Base-by-base conservation (phyloP, 2,329 filamentous ascomycete genomes). In the Aspergillus neotritici region DNA sequence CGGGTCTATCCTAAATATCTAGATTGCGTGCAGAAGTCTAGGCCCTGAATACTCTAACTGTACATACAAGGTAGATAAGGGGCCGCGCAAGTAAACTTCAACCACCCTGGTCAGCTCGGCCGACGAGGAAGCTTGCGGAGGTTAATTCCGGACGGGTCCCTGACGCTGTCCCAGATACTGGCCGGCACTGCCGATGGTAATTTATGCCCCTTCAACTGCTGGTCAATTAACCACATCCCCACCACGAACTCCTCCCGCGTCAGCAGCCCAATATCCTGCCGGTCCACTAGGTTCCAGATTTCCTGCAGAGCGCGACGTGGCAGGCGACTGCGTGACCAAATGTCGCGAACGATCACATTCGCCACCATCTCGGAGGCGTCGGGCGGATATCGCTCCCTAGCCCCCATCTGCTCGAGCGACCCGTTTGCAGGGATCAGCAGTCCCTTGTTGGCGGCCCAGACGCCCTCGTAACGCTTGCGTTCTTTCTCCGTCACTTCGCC, bases 161-260 rank as follows among this genome's bases (percentile, higher is more conserved):
- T 58, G 11, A 72, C 69, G 43, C 70, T 73, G 30, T 62, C 62
- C 72, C 72, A 75, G 9, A 75, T 65, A 48, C 68, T 73, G 21
- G 69, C 62, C 8, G 68, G 67, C 4, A 75, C 69, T 40, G 63
- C 66, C 8, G 57, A 53, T 2, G 72, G 72, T 31, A 74, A 56
- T 49, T 74, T 74, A 34, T 67, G 65, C 4, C 72, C 72, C 49
- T 68, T 70, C 34, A 75, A 49, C 46, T 64, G 61, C 54, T 74
- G 69, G 53, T 75, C 72, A 41, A 75, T 72, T 43, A 75, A 55
- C 71, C 71, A 75, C 59, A 73, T 65, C 16, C 72, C 72, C 32
- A 74, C 70, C 37, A 74, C 68, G 42, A 75, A 75, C 54, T 74
- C 70, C 38, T 73, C 70, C 42, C 64, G 58, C 13, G 59, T 62